Percentiles rank a stretch among this genome's conserved stretches.
Conservation (phyloP, 2,329 filamentous ascomycete genomes). For the Amesomyces nigricolor region DNA sequence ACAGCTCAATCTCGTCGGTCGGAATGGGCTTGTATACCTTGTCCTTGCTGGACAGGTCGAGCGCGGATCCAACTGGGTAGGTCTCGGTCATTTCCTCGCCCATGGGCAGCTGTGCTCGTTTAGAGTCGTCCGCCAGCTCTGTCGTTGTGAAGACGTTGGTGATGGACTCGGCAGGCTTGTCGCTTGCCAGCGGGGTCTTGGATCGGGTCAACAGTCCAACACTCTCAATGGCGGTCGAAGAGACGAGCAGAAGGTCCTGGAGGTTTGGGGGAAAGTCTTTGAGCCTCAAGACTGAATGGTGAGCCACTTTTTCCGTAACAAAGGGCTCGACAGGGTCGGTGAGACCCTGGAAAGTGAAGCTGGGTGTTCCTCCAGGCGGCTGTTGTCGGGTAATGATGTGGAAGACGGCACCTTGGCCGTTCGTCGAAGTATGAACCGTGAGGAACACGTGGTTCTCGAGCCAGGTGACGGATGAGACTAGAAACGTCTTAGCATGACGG, state of each 20-base stretch:
- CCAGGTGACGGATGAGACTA: slow-evolving; percentile 76
- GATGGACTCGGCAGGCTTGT: slow-evolving; percentile 53
- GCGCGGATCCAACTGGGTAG: slow-evolving; percentile 67
- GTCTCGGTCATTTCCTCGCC: slow-evolving; percentile 63
- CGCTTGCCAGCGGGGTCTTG: slow-evolving; percentile 57
- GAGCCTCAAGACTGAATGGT: slow-evolving; percentile 72
- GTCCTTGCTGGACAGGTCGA: slow-evolving; percentile 80
- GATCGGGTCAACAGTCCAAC: slow-evolving; percentile 74
- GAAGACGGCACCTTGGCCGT: slow-evolving; percentile 61
- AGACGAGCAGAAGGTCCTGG: slow-evolving; percentile 73
- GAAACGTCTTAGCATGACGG: slow-evolving; percentile 1
- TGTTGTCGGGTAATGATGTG: slow-evolving; percentile 69
- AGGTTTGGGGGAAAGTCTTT: slow-evolving; percentile 75
- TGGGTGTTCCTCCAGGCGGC: slow-evolving; percentile 37
- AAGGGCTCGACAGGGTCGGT: slow-evolving; percentile 70
- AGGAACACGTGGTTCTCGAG: slow-evolving; percentile 83
- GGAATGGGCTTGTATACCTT: slow-evolving; percentile 73
- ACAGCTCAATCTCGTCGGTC: slow-evolving; percentile 71
- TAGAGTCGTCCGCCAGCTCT: slow-evolving; percentile 65
- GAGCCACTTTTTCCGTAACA: slow-evolving; percentile 59
- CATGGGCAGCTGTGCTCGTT: slow-evolving; percentile 70
- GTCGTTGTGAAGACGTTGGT: slow-evolving; percentile 68
- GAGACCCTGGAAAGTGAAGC: slow-evolving; percentile 68
- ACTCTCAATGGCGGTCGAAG: slow-evolving; percentile 74
- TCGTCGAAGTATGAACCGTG: slow-evolving; percentile 65